These are phyloP conservation scores for Hypoxylon perforatum DNA, from an alignment of 495 filamentous ascomycete species.

Conservation along the genomic window DNA sequence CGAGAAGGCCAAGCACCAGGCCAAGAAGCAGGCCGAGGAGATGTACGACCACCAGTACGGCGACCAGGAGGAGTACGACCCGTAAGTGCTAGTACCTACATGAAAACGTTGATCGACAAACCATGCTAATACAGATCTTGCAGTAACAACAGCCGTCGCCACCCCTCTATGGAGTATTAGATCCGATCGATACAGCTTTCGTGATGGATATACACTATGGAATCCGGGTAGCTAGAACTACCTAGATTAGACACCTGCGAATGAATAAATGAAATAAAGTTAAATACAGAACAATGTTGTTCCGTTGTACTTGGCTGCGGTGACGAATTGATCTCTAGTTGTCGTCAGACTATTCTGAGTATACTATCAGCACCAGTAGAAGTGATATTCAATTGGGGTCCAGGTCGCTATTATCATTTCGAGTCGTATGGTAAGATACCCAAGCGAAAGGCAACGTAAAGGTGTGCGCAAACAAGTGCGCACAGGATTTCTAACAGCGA, in stretches of 20 bases:
- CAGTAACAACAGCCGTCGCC: conserved; percentile 26
- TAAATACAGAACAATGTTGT: not conserved
- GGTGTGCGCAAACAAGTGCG: too few relatives aligned
- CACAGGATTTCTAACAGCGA: too few relatives aligned
- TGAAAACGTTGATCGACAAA: not conserved
- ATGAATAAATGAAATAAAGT: conserved; percentile 26
- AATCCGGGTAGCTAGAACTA: conserved; percentile 9
- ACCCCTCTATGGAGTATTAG: conserved; percentile 42
- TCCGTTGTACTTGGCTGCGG: not conserved
- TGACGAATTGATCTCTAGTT: not conserved
- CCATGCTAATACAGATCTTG: not conserved
- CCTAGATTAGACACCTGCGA: too few relatives aligned
- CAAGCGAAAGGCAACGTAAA: too few relatives aligned
- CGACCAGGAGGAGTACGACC: conserved; percentile 58
- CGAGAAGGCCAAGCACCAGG: conserved; percentile 73
- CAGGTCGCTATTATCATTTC: too few relatives aligned
- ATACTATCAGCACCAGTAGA: not conserved
- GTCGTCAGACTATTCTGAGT: not conserved
- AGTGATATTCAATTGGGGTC: too few relatives aligned
- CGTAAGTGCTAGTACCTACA: conserved; percentile 56
- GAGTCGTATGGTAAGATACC: too few relatives aligned
- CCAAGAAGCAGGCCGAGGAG: conserved; percentile 70
- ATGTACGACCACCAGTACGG: conserved; percentile 72
- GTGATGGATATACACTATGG: not conserved
- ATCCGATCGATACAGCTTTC: not conserved